Conservation (phyloP, 768 basidiomycete genomes). For the Rhizopogon vinicolor region DNA sequence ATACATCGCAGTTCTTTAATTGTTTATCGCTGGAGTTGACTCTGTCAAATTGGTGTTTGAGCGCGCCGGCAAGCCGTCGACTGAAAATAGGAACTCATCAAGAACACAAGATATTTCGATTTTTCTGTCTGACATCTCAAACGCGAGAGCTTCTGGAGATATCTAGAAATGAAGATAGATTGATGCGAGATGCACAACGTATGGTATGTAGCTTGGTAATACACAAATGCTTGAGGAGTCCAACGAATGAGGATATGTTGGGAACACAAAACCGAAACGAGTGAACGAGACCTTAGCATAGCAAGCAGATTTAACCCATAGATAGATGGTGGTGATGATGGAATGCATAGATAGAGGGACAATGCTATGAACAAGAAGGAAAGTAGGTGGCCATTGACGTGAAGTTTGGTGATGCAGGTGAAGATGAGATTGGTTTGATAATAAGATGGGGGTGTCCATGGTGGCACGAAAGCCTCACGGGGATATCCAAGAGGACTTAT, state of each 20-base stretch:
- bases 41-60: no score
- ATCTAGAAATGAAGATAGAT: background rate
- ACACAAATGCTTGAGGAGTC: constrained; percentile 24
- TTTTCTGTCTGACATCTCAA: background rate
- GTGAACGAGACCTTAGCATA: constrained; percentile 21
- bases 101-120: background rate
- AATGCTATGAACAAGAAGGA: constrained; percentile 27
- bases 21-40: background rate
- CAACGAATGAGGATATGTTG: constrained; percentile 20
- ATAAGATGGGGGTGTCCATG: background rate
- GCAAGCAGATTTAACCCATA: constrained; percentile 20
- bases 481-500: constrained; percentile 7
- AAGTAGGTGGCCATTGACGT: background rate
- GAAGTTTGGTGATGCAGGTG: background rate
- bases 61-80: background rate
- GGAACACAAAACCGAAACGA: constrained; percentile 23
- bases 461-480: background rate
- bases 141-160: background rate
- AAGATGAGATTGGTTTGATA: background rate
- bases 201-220: constrained; percentile 14
- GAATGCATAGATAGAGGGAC: constrained; percentile 24
- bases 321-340: constrained; percentile 22
- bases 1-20: no score
- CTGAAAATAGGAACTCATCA: background rate
- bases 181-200: constrained; percentile 1